Conservation (phyloP, 1,284 basidiomycete genomes). For the Papiliotrema terrestris region DNA sequence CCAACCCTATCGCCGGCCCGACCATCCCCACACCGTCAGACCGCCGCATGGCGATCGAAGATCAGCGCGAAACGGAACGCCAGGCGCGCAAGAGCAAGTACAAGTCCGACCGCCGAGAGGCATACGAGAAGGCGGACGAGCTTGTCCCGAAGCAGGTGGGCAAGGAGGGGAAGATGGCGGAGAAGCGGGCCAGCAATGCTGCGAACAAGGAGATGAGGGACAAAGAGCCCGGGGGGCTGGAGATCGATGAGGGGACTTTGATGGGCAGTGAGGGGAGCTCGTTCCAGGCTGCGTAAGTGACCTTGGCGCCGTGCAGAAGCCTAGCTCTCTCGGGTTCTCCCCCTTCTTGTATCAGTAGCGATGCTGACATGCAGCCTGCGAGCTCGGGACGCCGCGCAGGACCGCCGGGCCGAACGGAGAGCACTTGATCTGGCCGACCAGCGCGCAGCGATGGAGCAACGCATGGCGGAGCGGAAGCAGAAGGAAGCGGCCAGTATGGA, state of each 20-base stretch:
- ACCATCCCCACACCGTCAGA: slow-evolving; percentile 22
- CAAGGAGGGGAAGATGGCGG: slow-evolving; percentile 45
- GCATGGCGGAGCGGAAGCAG: slow-evolving; percentile 35
- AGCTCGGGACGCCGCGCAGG: slow-evolving; percentile 35
- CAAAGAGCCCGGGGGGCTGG: slow-evolving; percentile 42
- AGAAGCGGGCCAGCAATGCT: slow-evolving; percentile 42
- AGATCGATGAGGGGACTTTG: slow-evolving; percentile 43
- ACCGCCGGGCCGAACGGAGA: slow-evolving; percentile 34
- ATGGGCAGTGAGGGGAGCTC: slow-evolving; percentile 36
- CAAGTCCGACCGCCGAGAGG: slow-evolving; percentile 20
- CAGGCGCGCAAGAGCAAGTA: slow-evolving; percentile 11
- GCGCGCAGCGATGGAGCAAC: slow-evolving; percentile 36
- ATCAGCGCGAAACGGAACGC: slow-evolving; percentile 18
- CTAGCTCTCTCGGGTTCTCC: too few species aligned
- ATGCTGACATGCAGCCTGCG: slow-evolving; percentile 22
- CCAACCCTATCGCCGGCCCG: slow-evolving; percentile 7
- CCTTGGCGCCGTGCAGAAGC: too few species aligned
- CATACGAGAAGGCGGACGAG: slow-evolving; percentile 39
- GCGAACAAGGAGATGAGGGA: slow-evolving; percentile 43
- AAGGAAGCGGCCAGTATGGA: slow-evolving; percentile 48
- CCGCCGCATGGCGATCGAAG: slow-evolving; percentile 41
- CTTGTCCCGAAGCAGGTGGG: slow-evolving; percentile 36
- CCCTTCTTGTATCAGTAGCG: neutral
- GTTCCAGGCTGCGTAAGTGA: slow-evolving; percentile 47
- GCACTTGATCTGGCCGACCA: slow-evolving; percentile 28